Base-by-base conservation (phyloP, 495 filamentous ascomycete species). In the Bacidia rubella region DNA sequence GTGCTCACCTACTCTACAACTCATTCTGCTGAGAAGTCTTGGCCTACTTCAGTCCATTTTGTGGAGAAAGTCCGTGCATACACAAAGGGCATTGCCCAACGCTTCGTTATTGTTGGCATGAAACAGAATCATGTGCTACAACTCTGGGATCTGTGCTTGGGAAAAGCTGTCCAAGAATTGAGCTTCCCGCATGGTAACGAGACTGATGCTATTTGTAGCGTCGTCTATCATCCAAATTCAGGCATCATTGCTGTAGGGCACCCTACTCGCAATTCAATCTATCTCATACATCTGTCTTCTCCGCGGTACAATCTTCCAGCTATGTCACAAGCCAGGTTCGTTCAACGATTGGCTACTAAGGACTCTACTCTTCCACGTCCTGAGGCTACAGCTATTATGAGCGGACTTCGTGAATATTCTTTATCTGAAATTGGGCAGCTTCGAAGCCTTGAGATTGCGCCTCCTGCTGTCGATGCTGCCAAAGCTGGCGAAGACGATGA, bases 111-210 rank as follows among this genome's bases (percentile, higher is more conserved):
- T 54, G 90, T 99, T 47, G 93, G 93, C 54, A 85, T 96, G 75
- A 97, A 96, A 70, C 93, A 97, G 66, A 99, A 99, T 66, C 93
- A 99, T 70, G 92, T 89, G 46, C 81, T 99, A 54, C 93, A 99
- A 71, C 77, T 99, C 52, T 99, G 93, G 93, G 93, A 99, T 76
- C 85, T 99, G 66, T 86, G 85, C 52, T 80, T 99, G 3, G 81
- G 81, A 51, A 95, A 93, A 70, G 83, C 90, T 25, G 92, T 99
- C 46, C 89, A 97, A 66, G 93, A 99, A 70, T 78, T 97, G 60
- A 88, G 90, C 66, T 82, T 99, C 54, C 93, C 93, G 4, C 93
- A 99, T 63, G 84, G 85, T 68, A 94, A 90, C 58, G 93, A 99
- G 67, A 90, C 87, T 11, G 93, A 99, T 70, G 87, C 88, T 19